Percentiles rank a stretch among this genome's conserved stretches.
These are phyloP conservation scores for Talaromyces sp. DNA, from an alignment of 2,329 filamentous ascomycete species.

Conservation along the genomic window DNA sequence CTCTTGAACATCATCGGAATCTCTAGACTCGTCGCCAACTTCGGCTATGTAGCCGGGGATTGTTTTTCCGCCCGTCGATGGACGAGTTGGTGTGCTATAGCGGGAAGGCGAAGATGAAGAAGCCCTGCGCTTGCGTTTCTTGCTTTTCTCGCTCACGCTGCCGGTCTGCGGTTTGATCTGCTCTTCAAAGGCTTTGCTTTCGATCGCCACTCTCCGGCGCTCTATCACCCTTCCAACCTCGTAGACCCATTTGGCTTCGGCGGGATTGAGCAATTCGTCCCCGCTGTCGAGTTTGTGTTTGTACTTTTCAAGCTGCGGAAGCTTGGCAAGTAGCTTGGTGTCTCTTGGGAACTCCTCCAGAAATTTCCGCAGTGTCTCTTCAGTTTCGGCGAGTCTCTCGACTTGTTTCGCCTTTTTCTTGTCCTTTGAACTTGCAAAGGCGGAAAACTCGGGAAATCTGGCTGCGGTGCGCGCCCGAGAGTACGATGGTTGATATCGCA, in stretches of 20 bases:
- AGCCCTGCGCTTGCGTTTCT: neutral
- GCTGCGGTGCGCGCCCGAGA: neutral
- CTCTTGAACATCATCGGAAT: neutral
- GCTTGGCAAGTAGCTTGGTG: neutral
- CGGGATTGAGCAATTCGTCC: neutral
- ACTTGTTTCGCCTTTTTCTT: constrained; percentile 4
- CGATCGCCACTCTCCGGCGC: neutral
- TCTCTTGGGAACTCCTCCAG: neutral
- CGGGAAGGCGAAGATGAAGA: neutral
- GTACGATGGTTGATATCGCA: neutral
- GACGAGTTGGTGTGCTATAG: neutral
- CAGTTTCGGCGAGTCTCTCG: neutral
- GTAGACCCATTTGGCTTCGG: neutral
- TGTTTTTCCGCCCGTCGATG: constrained; percentile 5
- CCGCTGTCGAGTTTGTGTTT: neutral
- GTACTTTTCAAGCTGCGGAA: neutral
- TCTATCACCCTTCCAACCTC: neutral
- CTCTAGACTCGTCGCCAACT: neutral
- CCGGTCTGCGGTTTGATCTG: neutral
- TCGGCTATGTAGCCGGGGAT: neutral
- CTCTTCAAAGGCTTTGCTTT: neutral
- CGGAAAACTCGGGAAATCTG: neutral
- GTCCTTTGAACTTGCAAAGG: neutral
- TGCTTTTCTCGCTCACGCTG: neutral
- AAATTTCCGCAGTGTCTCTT: neutral